Conservation (phyloP, 2,329 filamentous ascomycete species). For the Pseudogymnoascus sp. region DNA sequence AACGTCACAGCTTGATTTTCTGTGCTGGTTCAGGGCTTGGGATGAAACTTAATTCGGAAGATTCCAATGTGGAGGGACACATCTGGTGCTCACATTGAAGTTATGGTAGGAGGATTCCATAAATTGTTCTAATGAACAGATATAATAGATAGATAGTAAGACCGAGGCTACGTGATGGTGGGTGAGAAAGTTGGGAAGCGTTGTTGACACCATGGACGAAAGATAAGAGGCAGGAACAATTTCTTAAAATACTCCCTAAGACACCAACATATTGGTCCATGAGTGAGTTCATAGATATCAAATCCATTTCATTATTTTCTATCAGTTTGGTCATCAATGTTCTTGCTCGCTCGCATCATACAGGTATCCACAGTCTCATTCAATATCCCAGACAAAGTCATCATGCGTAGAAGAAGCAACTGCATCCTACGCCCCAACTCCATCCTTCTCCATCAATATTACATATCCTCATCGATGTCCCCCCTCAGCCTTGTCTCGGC, state of each 20-base stretch:
- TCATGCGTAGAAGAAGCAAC: background rate
- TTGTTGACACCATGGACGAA: background rate
- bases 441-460: background rate
- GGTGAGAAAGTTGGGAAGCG: background rate
- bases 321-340: background rate
- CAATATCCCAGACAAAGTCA: background rate
- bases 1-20: no score
- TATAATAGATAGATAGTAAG: background rate
- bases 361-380: background rate
- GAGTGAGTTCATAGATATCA: background rate
- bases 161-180: background rate
- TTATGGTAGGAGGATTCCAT: no score
- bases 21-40: no score
- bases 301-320: constrained; percentile 5
- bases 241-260: background rate
- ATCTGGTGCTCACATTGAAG: no score
- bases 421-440: background rate
- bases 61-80: no score
- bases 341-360: background rate
- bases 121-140: no score
- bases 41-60: no score
- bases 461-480: background rate
- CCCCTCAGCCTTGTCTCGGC: constrained; percentile 48
- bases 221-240: background rate
- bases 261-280: background rate